Conservation (phyloP, 1,284 basidiomycete genomes). For the Hypsizygus ulmarius region DNA sequence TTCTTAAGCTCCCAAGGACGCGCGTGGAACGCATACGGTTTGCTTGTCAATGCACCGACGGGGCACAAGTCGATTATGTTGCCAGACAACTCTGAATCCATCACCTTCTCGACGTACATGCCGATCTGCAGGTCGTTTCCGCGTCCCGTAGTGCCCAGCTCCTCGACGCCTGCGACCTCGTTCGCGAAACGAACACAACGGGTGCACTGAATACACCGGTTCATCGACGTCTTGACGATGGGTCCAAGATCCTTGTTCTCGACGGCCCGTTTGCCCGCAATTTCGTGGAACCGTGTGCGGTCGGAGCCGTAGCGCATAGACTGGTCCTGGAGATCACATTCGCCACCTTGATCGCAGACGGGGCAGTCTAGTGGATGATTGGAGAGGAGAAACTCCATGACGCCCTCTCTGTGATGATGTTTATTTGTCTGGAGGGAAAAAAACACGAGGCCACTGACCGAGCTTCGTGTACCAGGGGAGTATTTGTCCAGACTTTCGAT, state of each 20-base stretch:
- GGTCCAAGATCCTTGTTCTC: conserved; percentile 99
- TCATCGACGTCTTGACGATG: conserved; percentile 99
- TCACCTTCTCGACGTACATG: conserved; percentile 96
- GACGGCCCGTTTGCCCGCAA: conserved; percentile 95
- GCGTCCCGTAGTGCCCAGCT: conserved; percentile 94
- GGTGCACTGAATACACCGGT: conserved; percentile 99
- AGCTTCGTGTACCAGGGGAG: conserved; percentile 93
- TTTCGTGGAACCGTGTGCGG: conserved; percentile 97
- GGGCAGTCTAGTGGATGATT: conserved; percentile 99
- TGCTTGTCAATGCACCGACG: conserved; percentile 96
- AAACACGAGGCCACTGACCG: conserved; percentile 47
- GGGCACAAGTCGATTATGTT: conserved; percentile 98
- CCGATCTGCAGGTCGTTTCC: conserved; percentile 99
- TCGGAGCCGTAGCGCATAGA: conserved; percentile 99
- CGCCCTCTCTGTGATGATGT: conserved; percentile 72
- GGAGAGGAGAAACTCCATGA: conserved; percentile 97
- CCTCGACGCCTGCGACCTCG: conserved; percentile 98
- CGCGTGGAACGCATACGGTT: conserved; percentile 97
- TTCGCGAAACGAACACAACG: conserved; percentile 99
- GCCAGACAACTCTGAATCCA: conserved; percentile 97
- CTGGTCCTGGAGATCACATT: conserved; percentile 99
- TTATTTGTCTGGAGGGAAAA: conserved; percentile 4
- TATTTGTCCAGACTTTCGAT: conserved; percentile 94
- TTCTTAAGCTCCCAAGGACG: conserved; percentile 99
- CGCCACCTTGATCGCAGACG: conserved; percentile 96